Evolutionary conservation across 2,329 filamentous ascomycete species (phyloP), one percentile per base, ranked within the genome.

Genomic region (Purpureocillium takamizusanense): DNA sequence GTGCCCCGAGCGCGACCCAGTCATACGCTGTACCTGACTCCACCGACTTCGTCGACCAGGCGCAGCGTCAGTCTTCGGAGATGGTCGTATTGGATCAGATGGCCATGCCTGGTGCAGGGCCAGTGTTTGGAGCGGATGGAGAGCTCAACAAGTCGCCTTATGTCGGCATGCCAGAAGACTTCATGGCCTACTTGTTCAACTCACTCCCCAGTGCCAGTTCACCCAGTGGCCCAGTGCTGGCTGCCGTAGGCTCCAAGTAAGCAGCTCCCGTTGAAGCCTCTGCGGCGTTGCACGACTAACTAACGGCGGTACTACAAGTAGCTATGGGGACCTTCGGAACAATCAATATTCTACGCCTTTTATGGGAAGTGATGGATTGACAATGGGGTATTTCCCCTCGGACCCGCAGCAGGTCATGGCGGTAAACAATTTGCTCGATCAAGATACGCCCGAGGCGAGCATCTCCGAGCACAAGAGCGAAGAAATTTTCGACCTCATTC

Each of bases 401-500:
- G 61, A 68, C 11, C 74, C 77, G 3, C 80, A 86, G 48, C 85
- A 94, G 51, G 81, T 89, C 28, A 95, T 94, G 88, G 85, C 86
- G 14, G 85, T 95, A 35, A 90, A 82, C 41, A 94, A 83, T 50
- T 72, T 94, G 30, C 71, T 94, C 18, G 88, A 94, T 54, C 81
- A 86, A 17, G 83, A 79, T 38, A 76, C 83, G 6, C 85, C 85
- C 1, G 86, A 94, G 52, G 82, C 83, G 4, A 74, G 83, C 7
- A 72, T 97, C 41, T 94, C 88, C 0, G 87, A 94, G 46, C 83
- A 88, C 46, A 95, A 94, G 65, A 82, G 87, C 44, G 78, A 83
- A 54, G 82, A 92, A 45, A 66, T 97, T 10, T 78, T 90, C 29
- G 82, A 92, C 37, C 72, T 94, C 36, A 90, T 97, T 57, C 78